Conservation (phyloP, 768 basidiomycete genomes). For the Panaeolus cyanescens region DNA sequence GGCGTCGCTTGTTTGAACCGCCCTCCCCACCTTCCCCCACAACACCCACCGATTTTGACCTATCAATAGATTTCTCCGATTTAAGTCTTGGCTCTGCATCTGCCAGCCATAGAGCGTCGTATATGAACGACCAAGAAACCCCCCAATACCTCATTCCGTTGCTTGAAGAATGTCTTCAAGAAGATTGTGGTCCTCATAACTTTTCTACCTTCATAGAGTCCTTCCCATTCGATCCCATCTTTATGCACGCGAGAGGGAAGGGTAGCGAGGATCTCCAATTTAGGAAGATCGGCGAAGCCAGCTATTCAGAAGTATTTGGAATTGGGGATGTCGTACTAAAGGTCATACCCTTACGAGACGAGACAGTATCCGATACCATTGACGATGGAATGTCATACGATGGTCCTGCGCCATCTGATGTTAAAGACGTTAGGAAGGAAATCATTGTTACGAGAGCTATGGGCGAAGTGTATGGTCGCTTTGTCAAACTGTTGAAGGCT, state of each 20-base stretch:
- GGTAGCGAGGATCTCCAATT: constrained; percentile 39
- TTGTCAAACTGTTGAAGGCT: constrained; percentile 78
- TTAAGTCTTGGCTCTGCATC: constrained; percentile 35
- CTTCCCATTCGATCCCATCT: constrained; percentile 74
- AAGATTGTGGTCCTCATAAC: constrained; percentile 60
- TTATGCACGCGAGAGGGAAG: constrained; percentile 31
- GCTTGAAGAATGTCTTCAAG: constrained; percentile 72
- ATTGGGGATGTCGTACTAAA: constrained; percentile 90
- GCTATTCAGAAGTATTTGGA: constrained; percentile 95
- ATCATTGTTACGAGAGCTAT: constrained; percentile 76
- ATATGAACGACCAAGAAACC: constrained; percentile 26
- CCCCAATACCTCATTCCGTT: constrained; percentile 65
- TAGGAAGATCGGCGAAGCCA: constrained; percentile 93
- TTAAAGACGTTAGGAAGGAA: constrained; percentile 78
- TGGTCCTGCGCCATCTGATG: constrained; percentile 70
- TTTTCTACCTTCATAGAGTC: constrained; percentile 84
- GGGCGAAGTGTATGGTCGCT: constrained; percentile 76
- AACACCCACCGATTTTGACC: constrained; percentile 53
- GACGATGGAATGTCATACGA: constrained; percentile 39
- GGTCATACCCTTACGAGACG: constrained; percentile 75
- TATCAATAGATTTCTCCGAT: constrained; percentile 52
- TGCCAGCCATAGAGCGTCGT: constrained; percentile 18
- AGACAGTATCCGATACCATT: constrained; percentile 22
- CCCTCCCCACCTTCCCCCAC: constrained; percentile 59
- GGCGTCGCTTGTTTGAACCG: constrained; percentile 42